A percentile compares a stretch with the other conserved stretches of the same genome.
Conservation (phyloP, 2,329 filamentous ascomycete species). For the Karstenula rhodostoma region DNA sequence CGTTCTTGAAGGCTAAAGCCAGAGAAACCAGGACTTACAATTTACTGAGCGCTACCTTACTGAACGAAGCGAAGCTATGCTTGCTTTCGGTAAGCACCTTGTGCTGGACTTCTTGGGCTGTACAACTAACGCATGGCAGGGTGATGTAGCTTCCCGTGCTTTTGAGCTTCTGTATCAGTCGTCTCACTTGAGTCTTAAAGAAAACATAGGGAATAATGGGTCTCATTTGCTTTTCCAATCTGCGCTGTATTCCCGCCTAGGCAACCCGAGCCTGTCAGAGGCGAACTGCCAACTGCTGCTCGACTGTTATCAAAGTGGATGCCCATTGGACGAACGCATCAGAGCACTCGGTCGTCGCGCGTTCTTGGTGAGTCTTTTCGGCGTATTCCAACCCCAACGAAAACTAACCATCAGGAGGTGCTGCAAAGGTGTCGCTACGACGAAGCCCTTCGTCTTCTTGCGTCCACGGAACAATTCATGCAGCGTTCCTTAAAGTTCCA, state of each 20-base stretch:
- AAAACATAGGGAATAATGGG: slow-evolving; percentile 77
- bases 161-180: slow-evolving; percentile 84
- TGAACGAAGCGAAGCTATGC: slow-evolving; percentile 84
- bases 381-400: not conserved
- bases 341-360: slow-evolving; percentile 77
- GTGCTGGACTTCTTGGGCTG: not conserved
- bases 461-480: slow-evolving; percentile 66
- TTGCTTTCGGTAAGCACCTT: slow-evolving; percentile 71
- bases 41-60: slow-evolving; percentile 80
- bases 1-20: slow-evolving; percentile 84
- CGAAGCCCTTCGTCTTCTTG: slow-evolving; percentile 69
- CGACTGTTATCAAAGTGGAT: slow-evolving; percentile 71
- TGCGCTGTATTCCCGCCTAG: slow-evolving; percentile 79
- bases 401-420: slow-evolving; percentile 49
- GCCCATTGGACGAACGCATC: slow-evolving; percentile 79
- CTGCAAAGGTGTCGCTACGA: slow-evolving; percentile 74
- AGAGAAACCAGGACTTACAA: slow-evolving; percentile 88
- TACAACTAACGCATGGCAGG: slow-evolving; percentile 48
- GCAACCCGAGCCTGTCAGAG: slow-evolving; percentile 64
- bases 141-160: slow-evolving; percentile 66
- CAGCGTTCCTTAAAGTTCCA: slow-evolving; percentile 79
- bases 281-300: slow-evolving; percentile 77
- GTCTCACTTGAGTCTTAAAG: slow-evolving; percentile 81
- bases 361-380: slow-evolving; percentile 57
- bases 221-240: slow-evolving; percentile 76